Evolutionary conservation across 2,329 filamentous ascomycete genomes (phyloP), one percentile per base, ranked within the genome.

Genomic region (Scolecobasidium constrictum): DNA sequence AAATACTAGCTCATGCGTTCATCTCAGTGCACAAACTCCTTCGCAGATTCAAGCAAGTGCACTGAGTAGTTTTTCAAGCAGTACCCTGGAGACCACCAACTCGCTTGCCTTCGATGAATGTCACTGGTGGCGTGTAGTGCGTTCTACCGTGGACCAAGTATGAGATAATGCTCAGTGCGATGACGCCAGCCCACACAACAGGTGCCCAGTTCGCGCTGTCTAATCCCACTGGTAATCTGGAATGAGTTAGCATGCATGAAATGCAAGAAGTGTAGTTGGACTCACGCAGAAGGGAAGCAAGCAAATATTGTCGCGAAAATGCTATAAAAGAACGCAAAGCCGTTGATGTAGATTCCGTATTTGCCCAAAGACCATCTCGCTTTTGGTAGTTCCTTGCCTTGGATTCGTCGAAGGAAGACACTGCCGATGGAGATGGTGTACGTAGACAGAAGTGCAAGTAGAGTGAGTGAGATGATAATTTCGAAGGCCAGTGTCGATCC

Each of bases 81-180:
- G 42, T 43, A 13, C 18, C 40, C 19, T 48, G 48, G 5, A 49
- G 12, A 3, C 37, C 47, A 5, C 34, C 40, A 3, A 41, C 42
- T 5, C 38, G 38, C 26, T 19, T 43, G 3, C 47, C 48, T 16
- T 47, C 46, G 13, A 46, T 33, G 19, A 48, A 40, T 16, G 23
- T 19, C 7, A 46, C 44, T 31, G 57, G 58, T 1, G 57, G 55
- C 13, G 52, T 49, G 48, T 69, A 72, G 19, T 56, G 50, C 28
- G 64, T 56, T 20, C 58, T 55, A 2, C 65, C 69, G 34, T 54
- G 49, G 3, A 62, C 13, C 46, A 68, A 71, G 47, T 66, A 71
- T 0, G 58, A 43, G 3, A 65, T 54, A 2, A 37, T 21, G 18
- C 66, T 63, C 28, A 68, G 62, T 6, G 60, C 49, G 11, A 70